phyloP scores from a whole-genome alignment of 139 green algal genomes.

The Chlamydomonas incerta region DNA sequence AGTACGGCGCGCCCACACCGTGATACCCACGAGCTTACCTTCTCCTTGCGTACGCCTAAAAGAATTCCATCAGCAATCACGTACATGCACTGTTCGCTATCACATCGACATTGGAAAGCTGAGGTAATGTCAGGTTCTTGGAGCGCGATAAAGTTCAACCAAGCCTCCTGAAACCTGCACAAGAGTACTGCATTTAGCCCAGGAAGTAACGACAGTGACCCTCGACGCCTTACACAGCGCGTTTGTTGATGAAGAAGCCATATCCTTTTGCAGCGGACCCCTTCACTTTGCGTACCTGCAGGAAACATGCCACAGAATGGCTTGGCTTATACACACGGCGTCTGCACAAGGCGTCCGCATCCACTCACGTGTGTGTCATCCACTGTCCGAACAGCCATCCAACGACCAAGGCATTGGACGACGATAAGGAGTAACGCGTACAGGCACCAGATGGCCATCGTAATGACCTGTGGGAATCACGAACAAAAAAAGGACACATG shows the following conservation, averaged over 20 bases:
- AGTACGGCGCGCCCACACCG: not conserved
- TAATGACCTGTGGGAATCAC: no score
- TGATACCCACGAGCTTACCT: no score
- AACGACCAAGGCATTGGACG: no score
- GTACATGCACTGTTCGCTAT: slow-evolving; percentile 1
- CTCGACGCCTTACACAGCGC: not conserved
- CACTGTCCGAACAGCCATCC: no score
- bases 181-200: no score
- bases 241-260: not conserved
- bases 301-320: no score
- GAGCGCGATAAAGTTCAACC: not conserved
- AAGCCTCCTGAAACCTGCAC: not conserved
- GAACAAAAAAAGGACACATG: no score
- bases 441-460: no score
- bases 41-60: not conserved
- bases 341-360: no score
- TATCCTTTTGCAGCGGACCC: rapidly evolving
- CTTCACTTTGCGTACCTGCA: not conserved
- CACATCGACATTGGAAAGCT: not conserved
- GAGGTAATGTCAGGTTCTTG: not conserved
- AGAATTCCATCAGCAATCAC: not conserved
- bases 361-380: no score
- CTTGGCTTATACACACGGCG: no score
- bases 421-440: no score
- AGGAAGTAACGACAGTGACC: not conserved